These are phyloP conservation scores for Trichoderma polysporum DNA, from an alignment of 2,329 filamentous ascomycete genomes.

Conservation along the genomic window DNA sequence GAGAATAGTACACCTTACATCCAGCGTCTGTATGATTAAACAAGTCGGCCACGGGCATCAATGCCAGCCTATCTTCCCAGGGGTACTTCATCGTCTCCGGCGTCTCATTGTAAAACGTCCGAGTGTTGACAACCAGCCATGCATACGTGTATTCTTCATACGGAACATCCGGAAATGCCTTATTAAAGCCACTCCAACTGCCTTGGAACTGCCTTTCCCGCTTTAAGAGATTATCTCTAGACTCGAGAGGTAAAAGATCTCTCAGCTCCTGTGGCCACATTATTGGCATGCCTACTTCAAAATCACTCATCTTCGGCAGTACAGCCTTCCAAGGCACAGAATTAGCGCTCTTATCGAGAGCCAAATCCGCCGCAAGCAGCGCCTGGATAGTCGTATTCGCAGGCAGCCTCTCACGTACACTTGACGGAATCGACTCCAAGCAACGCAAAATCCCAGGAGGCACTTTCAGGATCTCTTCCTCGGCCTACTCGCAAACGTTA, in stretches of 20 bases:
- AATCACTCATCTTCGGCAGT: slow-evolving; percentile 63
- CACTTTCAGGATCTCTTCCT: slow-evolving; percentile 63
- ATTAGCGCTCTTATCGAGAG: slow-evolving; percentile 49
- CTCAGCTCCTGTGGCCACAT: slow-evolving; percentile 50
- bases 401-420: slow-evolving; percentile 53
- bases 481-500: slow-evolving; percentile 31
- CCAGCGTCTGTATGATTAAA: slow-evolving; percentile 19
- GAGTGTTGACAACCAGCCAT: slow-evolving; percentile 17
- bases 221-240: slow-evolving; percentile 47
- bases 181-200: slow-evolving; percentile 40
- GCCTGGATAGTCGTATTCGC: slow-evolving; percentile 64
- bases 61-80: slow-evolving; percentile 18
- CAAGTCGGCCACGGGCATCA: slow-evolving; percentile 16
- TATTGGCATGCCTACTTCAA: slow-evolving; percentile 45
- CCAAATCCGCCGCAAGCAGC: slow-evolving; percentile 67
- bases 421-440: slow-evolving; percentile 56
- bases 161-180: slow-evolving; percentile 31
- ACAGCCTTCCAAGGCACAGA: slow-evolving; percentile 63
- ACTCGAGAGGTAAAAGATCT: slow-evolving; percentile 45
- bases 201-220: slow-evolving; percentile 48
- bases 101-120: slow-evolving; percentile 14
- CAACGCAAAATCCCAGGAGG: slow-evolving; percentile 65
- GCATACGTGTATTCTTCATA: slow-evolving; percentile 26
- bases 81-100: slow-evolving; percentile 18
- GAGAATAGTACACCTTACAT: not conserved